phyloP scores from a whole-genome alignment of 345 rosid species.

The Arabis hirsuta region DNA sequence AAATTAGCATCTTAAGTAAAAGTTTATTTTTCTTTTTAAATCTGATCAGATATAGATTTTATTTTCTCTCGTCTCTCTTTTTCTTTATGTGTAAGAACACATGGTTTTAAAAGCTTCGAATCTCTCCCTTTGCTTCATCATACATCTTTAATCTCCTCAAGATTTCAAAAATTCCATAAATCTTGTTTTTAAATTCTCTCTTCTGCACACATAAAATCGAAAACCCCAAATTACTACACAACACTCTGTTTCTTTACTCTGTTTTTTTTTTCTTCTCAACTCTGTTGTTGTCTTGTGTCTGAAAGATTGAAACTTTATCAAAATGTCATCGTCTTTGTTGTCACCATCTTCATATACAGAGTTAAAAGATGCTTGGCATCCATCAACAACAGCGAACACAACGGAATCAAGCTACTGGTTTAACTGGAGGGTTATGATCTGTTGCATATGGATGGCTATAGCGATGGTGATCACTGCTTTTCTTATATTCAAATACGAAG shows the following conservation, averaged over 20 bases:
- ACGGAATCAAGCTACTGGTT: slow-evolving; percentile 74
- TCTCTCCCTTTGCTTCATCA: slow-evolving; percentile 41
- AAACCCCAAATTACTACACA: not conserved
- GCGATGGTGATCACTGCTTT: slow-evolving; percentile 48
- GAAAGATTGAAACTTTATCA: slow-evolving; percentile 15
- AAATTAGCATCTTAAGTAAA: too few relatives aligned
- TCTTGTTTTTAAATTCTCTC: slow-evolving; percentile 17
- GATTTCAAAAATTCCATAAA: slow-evolving; percentile 32
- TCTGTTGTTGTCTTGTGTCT: slow-evolving; percentile 25
- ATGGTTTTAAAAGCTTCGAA: slow-evolving; percentile 44
- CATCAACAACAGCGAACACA: slow-evolving; percentile 53
- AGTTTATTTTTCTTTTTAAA: not conserved
- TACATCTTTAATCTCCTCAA: slow-evolving; percentile 24
- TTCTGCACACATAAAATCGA: not conserved
- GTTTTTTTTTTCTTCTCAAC: slow-evolving; percentile 22
- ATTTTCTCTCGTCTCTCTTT: slow-evolving; percentile 13
- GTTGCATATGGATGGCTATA: slow-evolving; percentile 62
- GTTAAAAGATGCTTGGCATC: slow-evolving; percentile 48
- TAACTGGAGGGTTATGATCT: slow-evolving; percentile 87
- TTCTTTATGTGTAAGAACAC: slow-evolving; percentile 40
- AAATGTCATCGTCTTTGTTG: slow-evolving; percentile 33
- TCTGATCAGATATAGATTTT: slow-evolving; percentile 26
- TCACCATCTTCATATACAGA: slow-evolving; percentile 40
- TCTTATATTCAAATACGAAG: slow-evolving; percentile 74
- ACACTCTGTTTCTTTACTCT: slow-evolving; percentile 37